Conservation (phyloP, 495 filamentous ascomycete genomes). For the Penicillium chermesinum region DNA sequence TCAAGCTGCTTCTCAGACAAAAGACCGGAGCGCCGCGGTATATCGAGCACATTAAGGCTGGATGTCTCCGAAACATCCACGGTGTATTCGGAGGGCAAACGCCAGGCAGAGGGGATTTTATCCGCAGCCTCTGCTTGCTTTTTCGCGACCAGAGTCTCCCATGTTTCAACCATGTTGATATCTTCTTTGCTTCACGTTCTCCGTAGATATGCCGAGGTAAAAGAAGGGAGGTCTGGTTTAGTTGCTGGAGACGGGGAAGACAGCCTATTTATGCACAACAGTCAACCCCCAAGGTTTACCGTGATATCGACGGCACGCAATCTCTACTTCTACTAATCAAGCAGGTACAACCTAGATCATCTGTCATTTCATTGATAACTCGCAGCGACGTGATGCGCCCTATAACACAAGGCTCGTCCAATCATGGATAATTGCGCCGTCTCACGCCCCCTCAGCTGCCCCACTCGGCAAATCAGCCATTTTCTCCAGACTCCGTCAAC, state of each 20-base stretch:
- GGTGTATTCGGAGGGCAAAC: conserved; percentile 16
- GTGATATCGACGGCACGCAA: no score
- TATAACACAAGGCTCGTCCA: no score
- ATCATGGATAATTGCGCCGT: conserved; percentile 10
- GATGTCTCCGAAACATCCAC: conserved; percentile 5
- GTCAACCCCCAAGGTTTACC: no score
- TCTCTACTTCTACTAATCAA: no score
- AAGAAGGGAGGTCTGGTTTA: not conserved
- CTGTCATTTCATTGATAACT: not conserved
- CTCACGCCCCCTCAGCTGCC: not conserved
- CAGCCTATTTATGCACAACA: no score
- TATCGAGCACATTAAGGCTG: conserved; percentile 24
- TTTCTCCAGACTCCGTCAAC: not conserved
- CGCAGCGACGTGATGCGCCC: no score
- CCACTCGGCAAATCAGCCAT: not conserved
- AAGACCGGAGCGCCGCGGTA: conserved; percentile 38
- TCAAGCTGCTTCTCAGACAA: conserved; percentile 44
- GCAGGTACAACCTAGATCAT: not conserved
- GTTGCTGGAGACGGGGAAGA: not conserved
- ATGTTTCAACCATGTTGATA: conserved; percentile 15
- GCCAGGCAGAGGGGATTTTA: conserved; percentile 44
- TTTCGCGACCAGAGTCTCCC: conserved; percentile 19
- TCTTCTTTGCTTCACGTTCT: not conserved
- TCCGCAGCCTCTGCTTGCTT: conserved; percentile 36
- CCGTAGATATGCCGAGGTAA: not conserved